phyloP scores from a whole-genome alignment of 2,329 filamentous ascomycete species.

The Talaromyces atroroseus region DNA sequence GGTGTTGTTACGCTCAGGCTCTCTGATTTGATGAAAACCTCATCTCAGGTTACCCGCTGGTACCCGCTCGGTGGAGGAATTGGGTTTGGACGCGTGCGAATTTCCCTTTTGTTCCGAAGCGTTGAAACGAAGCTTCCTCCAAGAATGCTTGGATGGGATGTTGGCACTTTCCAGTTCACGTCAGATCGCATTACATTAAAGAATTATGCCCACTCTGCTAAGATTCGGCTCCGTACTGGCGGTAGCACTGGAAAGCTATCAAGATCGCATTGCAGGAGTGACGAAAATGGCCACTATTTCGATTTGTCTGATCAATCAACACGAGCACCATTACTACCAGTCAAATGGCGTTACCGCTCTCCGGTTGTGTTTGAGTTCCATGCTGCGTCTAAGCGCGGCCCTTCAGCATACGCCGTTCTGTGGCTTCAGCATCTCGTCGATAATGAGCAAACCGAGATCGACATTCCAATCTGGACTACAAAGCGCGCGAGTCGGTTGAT shows the following conservation, averaged over 20 bases:
- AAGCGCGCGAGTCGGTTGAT: slow-evolving; percentile 68
- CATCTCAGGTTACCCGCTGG: slow-evolving; percentile 83
- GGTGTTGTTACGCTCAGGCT: slow-evolving; percentile 86
- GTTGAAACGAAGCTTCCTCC: slow-evolving; percentile 83
- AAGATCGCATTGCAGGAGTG: slow-evolving; percentile 55
- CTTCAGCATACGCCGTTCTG: slow-evolving; percentile 70
- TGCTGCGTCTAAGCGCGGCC: slow-evolving; percentile 59
- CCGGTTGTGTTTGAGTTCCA: slow-evolving; percentile 87
- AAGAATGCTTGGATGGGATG: slow-evolving; percentile 83
- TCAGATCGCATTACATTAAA: slow-evolving; percentile 63
- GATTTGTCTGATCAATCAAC: slow-evolving; percentile 49
- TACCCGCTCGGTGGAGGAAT: slow-evolving; percentile 95
- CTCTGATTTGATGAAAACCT: slow-evolving; percentile 79
- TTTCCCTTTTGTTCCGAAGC: slow-evolving; percentile 84
- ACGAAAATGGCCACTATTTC: slow-evolving; percentile 57
- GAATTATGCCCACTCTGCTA: slow-evolving; percentile 57
- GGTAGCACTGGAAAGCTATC: slow-evolving; percentile 70
- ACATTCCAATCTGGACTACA: slow-evolving; percentile 88
- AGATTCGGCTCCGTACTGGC: slow-evolving; percentile 75
- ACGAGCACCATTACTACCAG: slow-evolving; percentile 65
- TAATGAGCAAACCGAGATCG: slow-evolving; percentile 68
- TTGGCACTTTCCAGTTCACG: slow-evolving; percentile 86
- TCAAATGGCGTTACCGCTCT: slow-evolving; percentile 84
- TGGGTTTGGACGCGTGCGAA: slow-evolving; percentile 81
- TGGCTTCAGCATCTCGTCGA: slow-evolving; percentile 86